Conservation (phyloP, 2,329 filamentous ascomycete species). For the Simplicillium aogashimaense region DNA sequence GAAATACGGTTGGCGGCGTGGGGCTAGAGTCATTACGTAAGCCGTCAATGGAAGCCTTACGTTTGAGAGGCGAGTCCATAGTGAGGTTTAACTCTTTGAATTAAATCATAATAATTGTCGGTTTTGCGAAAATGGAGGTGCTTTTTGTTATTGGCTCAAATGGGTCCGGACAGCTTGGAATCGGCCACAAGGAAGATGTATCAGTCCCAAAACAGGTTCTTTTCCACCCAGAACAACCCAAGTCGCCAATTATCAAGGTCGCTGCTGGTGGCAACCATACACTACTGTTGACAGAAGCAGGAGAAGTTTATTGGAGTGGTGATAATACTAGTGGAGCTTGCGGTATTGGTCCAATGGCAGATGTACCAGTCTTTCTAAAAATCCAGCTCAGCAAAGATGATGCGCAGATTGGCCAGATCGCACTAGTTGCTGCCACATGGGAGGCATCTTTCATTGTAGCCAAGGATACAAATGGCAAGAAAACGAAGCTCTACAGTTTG, state of each 20-base stretch:
- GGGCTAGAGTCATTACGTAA: neutral
- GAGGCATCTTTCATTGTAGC: conserved; percentile 57
- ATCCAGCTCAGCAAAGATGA: conserved; percentile 22
- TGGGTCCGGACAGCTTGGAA: conserved; percentile 63
- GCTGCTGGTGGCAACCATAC: conserved; percentile 81
- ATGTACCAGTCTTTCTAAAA: conserved; percentile 27
- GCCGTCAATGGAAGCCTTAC: neutral
- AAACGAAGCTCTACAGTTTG: conserved; percentile 47
- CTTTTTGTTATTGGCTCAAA: conserved; percentile 68
- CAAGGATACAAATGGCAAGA: conserved; percentile 29
- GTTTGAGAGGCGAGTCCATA: neutral
- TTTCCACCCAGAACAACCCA: conserved; percentile 35
- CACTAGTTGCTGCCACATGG: conserved; percentile 65
- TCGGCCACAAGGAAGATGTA: conserved; percentile 62
- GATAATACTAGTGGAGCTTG: conserved; percentile 46
- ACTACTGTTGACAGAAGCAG: conserved; percentile 53
- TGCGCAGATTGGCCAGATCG: conserved; percentile 15
- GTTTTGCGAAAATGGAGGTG: conserved; percentile 28
- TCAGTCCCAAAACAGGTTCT: conserved; percentile 52
- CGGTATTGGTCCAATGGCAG: conserved; percentile 26
- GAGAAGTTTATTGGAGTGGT: conserved; percentile 56
- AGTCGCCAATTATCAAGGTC: conserved; percentile 26
- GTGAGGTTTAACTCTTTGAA: neutral
- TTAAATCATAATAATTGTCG: too few species aligned
- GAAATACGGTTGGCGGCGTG: conserved; percentile 1